Base-by-base conservation (phyloP, 1,284 basidiomycete genomes). In the Microbotryum saponariae region DNA sequence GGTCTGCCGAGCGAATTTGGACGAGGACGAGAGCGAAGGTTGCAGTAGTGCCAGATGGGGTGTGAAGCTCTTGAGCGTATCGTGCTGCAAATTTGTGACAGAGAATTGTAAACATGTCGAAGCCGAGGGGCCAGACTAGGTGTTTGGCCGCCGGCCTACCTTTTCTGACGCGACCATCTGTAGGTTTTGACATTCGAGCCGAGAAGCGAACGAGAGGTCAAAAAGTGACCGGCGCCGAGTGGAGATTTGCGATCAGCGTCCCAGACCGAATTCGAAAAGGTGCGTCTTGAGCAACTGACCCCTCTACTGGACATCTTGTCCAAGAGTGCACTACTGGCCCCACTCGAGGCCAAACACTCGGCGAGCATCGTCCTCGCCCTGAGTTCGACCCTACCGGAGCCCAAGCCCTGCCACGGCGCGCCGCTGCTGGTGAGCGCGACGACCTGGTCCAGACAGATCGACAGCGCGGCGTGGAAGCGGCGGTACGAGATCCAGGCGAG, bases 321-420 rank as follows among this genome's bases (percentile, higher is more conserved):
- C 37, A 42, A 42, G 16, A 33, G 25, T 20, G 25, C 51, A 31
- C n/a, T n/a, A n/a, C 27, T 53, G 12, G 10, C n/a, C n/a, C 29
- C 51, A 31, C n/a, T 33, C 51, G 33, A 29, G 23, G 27, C 33
- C 21, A 53, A 31, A 4, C 51, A 53, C 31, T 53, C 51, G 20
- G 31, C 27, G 12, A 53, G 25, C 51, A 53, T 53, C 9, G 33
- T 31, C 9, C 51, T 23, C 25, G 51, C 51, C 33, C 51, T 53
- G 14, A 53, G 51, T 53, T 53, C 51, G n/a, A 53, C 33, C 51
- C 51, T 53, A 20, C 51, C 51, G 37, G 37, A 42, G 37, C 37
- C 37, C 37, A 42, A 42, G 9, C 51, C 51, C 9, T 33, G 25
- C 21, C n/a, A 53, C 20, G 25, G 25, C 10, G 2, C 27, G 8